These are phyloP conservation scores for Ceriops decandra DNA, from an alignment of 345 rosid genomes.

Conservation along the genomic window DNA sequence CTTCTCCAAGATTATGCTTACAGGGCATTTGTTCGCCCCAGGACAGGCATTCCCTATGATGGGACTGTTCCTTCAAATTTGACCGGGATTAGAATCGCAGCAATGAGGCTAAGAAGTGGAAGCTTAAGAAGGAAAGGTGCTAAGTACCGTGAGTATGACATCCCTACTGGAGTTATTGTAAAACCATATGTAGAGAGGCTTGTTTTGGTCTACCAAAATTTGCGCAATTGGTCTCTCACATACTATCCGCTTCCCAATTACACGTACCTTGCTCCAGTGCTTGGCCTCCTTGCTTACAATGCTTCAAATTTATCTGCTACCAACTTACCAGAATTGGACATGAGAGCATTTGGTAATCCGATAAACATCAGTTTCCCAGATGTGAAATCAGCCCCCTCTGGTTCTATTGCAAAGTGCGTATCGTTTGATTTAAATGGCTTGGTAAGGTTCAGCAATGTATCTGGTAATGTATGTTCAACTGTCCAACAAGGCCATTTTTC, in stretches of 20 bases:
- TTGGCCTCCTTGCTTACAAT: constrained; percentile 80
- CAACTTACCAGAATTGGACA: constrained; percentile 42
- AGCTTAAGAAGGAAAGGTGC: constrained; percentile 66
- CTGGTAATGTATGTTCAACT: constrained; percentile 56
- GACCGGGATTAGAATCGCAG: constrained; percentile 63
- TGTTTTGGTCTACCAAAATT: constrained; percentile 80
- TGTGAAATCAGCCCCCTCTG: constrained; percentile 45
- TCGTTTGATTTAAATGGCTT: constrained; percentile 57
- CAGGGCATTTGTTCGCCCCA: constrained; percentile 60
- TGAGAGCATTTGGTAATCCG: constrained; percentile 46
- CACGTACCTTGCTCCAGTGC: constrained; percentile 59
- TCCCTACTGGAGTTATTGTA: constrained; percentile 50
- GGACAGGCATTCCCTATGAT: constrained; percentile 62
- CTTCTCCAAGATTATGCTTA: constrained; percentile 88
- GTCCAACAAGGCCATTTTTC: constrained; percentile 78
- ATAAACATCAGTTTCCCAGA: constrained; percentile 58
- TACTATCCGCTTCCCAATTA: constrained; percentile 60
- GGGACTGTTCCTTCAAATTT: constrained; percentile 61
- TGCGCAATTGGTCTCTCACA: constrained; percentile 65
- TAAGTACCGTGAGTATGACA: constrained; percentile 48
- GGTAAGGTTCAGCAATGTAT: constrained; percentile 50
- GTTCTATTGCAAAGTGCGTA: constrained; percentile 63
- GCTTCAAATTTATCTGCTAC: constrained; percentile 62
- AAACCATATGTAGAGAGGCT: constrained; percentile 73
- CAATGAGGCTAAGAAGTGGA: constrained; percentile 81